These are phyloP conservation scores for Lactifluus volemus DNA, from an alignment of 768 basidiomycete genomes.

Conservation along the genomic window DNA sequence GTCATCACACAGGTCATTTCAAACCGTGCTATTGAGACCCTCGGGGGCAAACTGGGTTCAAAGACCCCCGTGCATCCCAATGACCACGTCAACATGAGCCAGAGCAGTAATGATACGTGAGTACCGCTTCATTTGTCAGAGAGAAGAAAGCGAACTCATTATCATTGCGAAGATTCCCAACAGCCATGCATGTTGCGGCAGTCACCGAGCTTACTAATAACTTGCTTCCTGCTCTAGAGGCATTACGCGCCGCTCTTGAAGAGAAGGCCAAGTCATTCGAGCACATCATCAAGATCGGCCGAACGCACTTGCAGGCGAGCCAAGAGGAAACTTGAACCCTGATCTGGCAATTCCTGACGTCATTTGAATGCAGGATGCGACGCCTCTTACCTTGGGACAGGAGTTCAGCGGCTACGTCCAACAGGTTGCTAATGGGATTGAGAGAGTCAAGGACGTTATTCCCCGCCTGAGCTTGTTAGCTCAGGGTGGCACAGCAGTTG, in stretches of 20 bases:
- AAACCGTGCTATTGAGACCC: constrained; percentile 93
- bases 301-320: constrained; percentile 82
- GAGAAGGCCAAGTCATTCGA: constrained; percentile 78
- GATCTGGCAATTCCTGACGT: background rate
- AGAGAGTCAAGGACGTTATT: constrained; percentile 68
- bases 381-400: constrained; percentile 94
- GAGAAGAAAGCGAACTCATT: background rate
- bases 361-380: constrained; percentile 65
- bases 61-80: constrained; percentile 99
- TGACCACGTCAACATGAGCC: constrained; percentile 99
- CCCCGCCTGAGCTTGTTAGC: constrained; percentile 85
- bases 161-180: constrained; percentile 74
- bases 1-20: constrained; percentile 69
- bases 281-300: constrained; percentile 95
- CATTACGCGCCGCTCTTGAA: constrained; percentile 76
- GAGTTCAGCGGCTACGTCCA: constrained; percentile 99
- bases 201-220: constrained; percentile 76
- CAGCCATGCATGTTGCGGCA: constrained; percentile 97
- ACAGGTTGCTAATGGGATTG: constrained; percentile 86
- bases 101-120: constrained; percentile 97
- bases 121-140: constrained; percentile 25
- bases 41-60: constrained; percentile 90
- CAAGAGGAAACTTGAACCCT: background rate
- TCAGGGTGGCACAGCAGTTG: constrained; percentile 97
- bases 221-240: constrained; percentile 78